Conservation (phyloP, 2,329 filamentous ascomycete genomes). For the Calonectria henricotiae region DNA sequence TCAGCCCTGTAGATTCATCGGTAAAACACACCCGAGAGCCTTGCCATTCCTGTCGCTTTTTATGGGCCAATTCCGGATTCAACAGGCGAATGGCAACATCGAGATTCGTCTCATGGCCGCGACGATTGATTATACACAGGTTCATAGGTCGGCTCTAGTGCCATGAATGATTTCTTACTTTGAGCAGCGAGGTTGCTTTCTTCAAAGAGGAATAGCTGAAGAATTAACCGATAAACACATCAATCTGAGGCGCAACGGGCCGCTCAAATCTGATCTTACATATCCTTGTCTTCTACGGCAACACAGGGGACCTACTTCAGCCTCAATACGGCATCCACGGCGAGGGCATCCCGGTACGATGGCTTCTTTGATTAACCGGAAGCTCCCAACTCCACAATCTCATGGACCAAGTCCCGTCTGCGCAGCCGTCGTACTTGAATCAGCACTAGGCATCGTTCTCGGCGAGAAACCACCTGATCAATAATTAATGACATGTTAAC, state of each 20-base stretch:
- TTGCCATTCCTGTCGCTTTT: not conserved
- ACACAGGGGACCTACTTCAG: not conserved
- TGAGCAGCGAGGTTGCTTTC: too few relatives aligned
- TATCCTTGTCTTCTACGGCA: not conserved
- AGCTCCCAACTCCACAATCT: constrained; percentile 5
- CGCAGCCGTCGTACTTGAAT: not conserved
- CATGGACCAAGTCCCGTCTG: not conserved
- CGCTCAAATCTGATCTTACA: not conserved
- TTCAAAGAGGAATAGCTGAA: too few relatives aligned
- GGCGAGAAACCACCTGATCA: not conserved
- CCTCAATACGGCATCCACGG: not conserved
- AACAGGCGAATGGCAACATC: not conserved
- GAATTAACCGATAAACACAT: too few relatives aligned
- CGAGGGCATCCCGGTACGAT: not conserved
- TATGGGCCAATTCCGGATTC: not conserved
- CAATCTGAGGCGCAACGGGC: not conserved
- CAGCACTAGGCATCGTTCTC: not conserved
- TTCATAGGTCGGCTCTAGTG: too few relatives aligned
- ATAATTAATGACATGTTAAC: not conserved
- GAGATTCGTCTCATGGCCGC: too few relatives aligned
- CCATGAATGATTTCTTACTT: too few relatives aligned
- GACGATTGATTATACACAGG: too few relatives aligned
- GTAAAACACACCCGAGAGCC: not conserved
- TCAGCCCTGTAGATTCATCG: constrained; percentile 1
- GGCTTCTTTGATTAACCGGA: constrained; percentile 1